Base-by-base conservation (phyloP, 768 basidiomycete genomes). In the Hydnomerulius pinastri region DNA sequence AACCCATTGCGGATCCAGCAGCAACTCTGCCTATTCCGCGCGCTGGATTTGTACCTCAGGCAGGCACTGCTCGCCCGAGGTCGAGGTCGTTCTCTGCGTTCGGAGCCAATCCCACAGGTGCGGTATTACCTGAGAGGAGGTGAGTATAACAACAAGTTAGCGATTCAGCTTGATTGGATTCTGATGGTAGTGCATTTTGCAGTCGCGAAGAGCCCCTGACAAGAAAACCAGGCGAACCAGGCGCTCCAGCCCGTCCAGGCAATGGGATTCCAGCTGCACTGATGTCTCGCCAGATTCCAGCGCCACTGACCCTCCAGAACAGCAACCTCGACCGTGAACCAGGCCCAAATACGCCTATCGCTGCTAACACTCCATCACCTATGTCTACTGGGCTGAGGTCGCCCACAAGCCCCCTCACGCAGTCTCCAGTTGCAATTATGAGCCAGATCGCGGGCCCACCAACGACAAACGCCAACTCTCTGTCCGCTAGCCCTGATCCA, bases 61-160 rank as follows among this genome's bases (percentile, higher is more conserved):
- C 71, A 8, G 72, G 75, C 6, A 73, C 73, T 3, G 58, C 71
- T 8, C 70, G 90, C 6, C 80, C 78, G 12, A 69, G 79, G 5
- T 90, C 90, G 4, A 66, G 88, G 43, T 90, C 87, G 18, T 92
- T 92, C 61, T 90, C 88, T 8, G 85, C 81, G 3, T 85, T 90
- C 66, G 78, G 81, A 43, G 71, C 75, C 4, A 57, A 65, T 4
- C 46, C 46, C 1, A 39, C 45, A 42, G n/a, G 11, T 4, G 29
- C 43, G 7, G 1, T 8, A 21, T 42, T 39, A 11, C 53, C 24
- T 15, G 50, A 55, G 18, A 54, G 13, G 38, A 63, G 62, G 68
- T 69, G 7, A 23, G 62, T 51, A 7, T 35, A 24, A 8, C 30
- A 24, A 1, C n/a, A 21, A 17, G 13, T 0, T 6, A 21, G 20